Percentiles rank a stretch among this genome's conserved stretches.
phyloP scores from a whole-genome alignment of 495 filamentous ascomycete species.

The Penicillium pancosmium region DNA sequence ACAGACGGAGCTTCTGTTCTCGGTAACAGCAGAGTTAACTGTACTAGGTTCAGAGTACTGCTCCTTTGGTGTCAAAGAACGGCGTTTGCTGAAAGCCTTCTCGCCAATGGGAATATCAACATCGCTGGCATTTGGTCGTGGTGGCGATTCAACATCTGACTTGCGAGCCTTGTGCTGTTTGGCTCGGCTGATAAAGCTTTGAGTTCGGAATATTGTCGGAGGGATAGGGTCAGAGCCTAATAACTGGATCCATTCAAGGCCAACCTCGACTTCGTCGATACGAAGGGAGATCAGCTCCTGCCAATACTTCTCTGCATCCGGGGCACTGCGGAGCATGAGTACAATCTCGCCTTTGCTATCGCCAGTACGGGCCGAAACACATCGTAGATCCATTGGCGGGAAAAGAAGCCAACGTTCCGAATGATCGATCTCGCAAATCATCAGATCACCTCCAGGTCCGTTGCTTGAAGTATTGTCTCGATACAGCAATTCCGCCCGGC shows the following conservation, averaged over 20 bases:
- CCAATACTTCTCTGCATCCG: constrained; percentile 59
- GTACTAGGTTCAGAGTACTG: constrained; percentile 44
- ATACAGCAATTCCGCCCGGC: constrained; percentile 84
- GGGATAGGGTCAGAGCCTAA: constrained; percentile 77
- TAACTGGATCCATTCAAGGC: constrained; percentile 86
- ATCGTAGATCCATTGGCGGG: constrained; percentile 69
- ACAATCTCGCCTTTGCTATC: constrained; percentile 71
- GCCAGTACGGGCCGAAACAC: constrained; percentile 78
- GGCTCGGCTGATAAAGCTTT: constrained; percentile 54
- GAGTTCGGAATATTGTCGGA: constrained; percentile 56
- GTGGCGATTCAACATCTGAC: constrained; percentile 37
- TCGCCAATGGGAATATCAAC: constrained; percentile 79
- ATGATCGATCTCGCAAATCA: constrained; percentile 85
- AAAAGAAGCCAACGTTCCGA: constrained; percentile 85
- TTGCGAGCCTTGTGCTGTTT: constrained; percentile 41
- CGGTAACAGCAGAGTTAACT: constrained; percentile 35
- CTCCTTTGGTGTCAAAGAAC: constrained; percentile 37
- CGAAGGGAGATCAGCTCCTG: constrained; percentile 76
- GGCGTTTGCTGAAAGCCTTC: constrained; percentile 41
- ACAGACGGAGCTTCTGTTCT: constrained; percentile 35
- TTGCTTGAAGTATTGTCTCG: constrained; percentile 71
- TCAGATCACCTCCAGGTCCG: constrained; percentile 69
- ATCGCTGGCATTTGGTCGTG: constrained; percentile 53
- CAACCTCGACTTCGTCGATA: constrained; percentile 71
- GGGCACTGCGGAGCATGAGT: constrained; percentile 72